Percentiles rank a stretch among this genome's conserved stretches.
Evolutionary conservation across 352 stramenopile species (phyloP).

Genomic region (Globisporangium echinulatum): DNA sequence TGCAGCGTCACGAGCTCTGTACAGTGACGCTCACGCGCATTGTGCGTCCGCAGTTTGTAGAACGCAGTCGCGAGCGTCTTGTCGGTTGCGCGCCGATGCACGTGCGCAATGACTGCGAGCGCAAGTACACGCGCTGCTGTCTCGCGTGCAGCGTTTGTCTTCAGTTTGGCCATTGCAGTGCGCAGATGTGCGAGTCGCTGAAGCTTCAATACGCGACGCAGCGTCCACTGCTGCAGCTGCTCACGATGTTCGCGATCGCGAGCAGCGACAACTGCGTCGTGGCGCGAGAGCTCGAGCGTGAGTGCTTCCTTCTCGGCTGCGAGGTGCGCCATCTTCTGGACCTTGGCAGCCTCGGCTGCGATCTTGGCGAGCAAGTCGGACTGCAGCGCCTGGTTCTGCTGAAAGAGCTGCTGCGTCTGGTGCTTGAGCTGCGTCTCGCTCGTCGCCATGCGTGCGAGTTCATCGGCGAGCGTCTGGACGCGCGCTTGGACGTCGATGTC

Average conservation of each 20-base stretch:
- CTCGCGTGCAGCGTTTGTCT: conserved; percentile 3
- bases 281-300: conserved; percentile 40
- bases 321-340: conserved; percentile 60
- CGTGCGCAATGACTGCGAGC: background rate
- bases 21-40: background rate
- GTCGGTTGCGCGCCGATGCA: conserved; percentile 3
- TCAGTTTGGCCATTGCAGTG: conserved; percentile 6
- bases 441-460: conserved; percentile 42
- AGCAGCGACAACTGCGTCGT: conserved; percentile 28
- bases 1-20: background rate
- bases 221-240: conserved; percentile 18
- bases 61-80: conserved; percentile 11
- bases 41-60: background rate
- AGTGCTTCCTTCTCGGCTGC: conserved; percentile 54
- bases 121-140: background rate
- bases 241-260: conserved; percentile 18
- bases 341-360: conserved; percentile 49
- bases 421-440: conserved; percentile 68
- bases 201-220: conserved; percentile 27
- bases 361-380: conserved; percentile 67
- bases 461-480: conserved; percentile 44
- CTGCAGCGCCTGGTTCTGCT: conserved; percentile 63
- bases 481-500: conserved; percentile 44
- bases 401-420: conserved; percentile 60
- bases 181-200: conserved; percentile 24